Percentiles rank a stretch among this genome's conserved stretches.
phyloP scores from a whole-genome alignment of 2,329 filamentous ascomycete genomes.

The Trichoderma koningiopsis region DNA sequence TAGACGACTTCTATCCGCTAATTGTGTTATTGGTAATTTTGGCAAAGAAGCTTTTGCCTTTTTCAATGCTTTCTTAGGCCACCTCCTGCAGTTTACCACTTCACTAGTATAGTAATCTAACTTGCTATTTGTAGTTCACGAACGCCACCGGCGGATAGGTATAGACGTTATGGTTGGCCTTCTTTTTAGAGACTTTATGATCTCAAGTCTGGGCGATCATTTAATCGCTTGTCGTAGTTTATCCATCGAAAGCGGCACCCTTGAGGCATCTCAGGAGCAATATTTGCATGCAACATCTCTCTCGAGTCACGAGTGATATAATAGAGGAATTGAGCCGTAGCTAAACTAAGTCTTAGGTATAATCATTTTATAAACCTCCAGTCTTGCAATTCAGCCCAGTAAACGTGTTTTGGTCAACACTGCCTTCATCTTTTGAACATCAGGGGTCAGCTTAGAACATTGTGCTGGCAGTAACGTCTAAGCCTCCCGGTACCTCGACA shows the following conservation, averaged over 20 bases:
- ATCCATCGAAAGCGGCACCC: no score
- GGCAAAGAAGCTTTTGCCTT: neutral
- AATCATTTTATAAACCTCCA: neutral
- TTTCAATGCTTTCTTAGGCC: neutral
- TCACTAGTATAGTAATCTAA: neutral
- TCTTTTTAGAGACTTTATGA: neutral
- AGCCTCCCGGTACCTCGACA: no score
- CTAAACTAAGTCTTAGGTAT: no score
- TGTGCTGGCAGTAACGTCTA: no score
- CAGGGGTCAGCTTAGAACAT: no score
- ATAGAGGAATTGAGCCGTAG: no score
- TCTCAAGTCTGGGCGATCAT: no score
- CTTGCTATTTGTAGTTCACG: neutral
- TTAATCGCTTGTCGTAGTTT: no score
- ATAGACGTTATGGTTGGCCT: neutral
- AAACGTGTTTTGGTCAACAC: no score
- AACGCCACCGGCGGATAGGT: neutral
- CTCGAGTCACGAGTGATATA: no score
- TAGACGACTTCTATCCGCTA: neutral
- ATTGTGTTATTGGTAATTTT: neutral
- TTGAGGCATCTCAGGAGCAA: neutral
- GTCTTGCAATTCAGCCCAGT: neutral
- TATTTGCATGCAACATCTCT: no score
- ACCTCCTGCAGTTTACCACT: neutral
- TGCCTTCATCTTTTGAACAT: no score